A percentile compares a stretch with the other conserved stretches of the same genome.
phyloP scores from a whole-genome alignment of 495 filamentous ascomycete genomes.

The Cercophora sp. region DNA sequence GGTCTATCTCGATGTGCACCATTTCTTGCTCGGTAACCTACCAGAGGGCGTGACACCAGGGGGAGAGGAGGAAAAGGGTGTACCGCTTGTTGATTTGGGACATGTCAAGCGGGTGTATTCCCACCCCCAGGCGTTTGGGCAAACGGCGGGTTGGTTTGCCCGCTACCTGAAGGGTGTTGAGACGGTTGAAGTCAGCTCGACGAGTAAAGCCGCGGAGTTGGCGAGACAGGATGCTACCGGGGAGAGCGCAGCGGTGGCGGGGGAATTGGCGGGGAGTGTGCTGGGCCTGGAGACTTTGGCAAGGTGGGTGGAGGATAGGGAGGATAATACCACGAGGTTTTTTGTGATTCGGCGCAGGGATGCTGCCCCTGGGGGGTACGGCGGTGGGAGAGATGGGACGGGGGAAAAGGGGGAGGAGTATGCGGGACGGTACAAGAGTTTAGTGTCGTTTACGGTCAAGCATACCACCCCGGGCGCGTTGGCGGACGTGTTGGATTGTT shows the following conservation, averaged over 20 bases:
- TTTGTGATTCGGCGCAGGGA: constrained; percentile 60
- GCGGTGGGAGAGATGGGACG: background rate
- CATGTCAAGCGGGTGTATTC: constrained; percentile 68
- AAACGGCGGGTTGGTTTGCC: constrained; percentile 74
- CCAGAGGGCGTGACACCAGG: background rate
- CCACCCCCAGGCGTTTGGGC: constrained; percentile 91
- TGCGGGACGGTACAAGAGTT: constrained; percentile 53
- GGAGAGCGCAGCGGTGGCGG: constrained; percentile 71
- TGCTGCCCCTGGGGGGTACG: constrained; percentile 1
- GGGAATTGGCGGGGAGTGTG: constrained; percentile 63
- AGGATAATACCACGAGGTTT: constrained; percentile 86
- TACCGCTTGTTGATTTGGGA: constrained; percentile 35
- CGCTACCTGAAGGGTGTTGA: constrained; percentile 64
- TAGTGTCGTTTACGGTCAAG: constrained; percentile 77
- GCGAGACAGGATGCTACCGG: constrained; percentile 57
- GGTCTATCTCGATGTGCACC: constrained; percentile 78
- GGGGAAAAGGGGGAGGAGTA: constrained; percentile 5
- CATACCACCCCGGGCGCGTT: constrained; percentile 76
- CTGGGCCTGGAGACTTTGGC: constrained; percentile 66
- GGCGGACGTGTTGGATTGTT: constrained; percentile 73
- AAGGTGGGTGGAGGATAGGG: constrained; percentile 72
- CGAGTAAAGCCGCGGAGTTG: constrained; percentile 74
- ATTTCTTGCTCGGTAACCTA: constrained; percentile 63
- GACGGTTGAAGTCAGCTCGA: constrained; percentile 80
- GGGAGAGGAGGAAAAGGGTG: background rate